Base-by-base conservation (phyloP, 352 stramenopile genomes). In the Pythium chondricola region DNA sequence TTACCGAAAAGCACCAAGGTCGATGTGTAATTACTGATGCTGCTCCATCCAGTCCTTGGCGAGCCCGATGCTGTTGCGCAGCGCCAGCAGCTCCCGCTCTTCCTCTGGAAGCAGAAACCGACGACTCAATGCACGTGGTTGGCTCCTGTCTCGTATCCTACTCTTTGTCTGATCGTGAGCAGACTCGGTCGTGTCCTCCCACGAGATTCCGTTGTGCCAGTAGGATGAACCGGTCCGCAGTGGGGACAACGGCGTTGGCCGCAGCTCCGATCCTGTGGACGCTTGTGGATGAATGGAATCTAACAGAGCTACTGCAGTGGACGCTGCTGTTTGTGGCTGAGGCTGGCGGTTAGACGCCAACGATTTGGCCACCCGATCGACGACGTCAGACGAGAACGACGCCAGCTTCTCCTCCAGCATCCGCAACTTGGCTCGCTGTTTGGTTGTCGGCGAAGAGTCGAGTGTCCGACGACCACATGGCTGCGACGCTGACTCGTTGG, bases 41-140 rank as follows among this genome's bases (percentile, higher is more conserved):
- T 48, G 36, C 18, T 68, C 68, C 52, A 88, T 90, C 79, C 72
- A 86, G 52, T 83, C 66, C 42, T 79, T 85, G 8, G 75, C 76
- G 2, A 81, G 59, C 0, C 74, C 74, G 42, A 88, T 85, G 36
- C 74, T 82, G 47, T 80, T 68, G 27, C 63, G 60, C 16, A 90
- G 47, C 36, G 50, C 41, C 0, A 48, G 56, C 21, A 90, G 61
- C 52, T 86, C 74, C 39, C 56, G 42, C 44, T 82, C 73, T 55
- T 88, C 74, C 33, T 83, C 69, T 3, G 71, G 73, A 22, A 56
- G 62, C 32, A 90, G 53, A 43, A 78, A 90, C n/a, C 72, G 64
- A 18, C 61, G 61, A 24, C 32, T 63, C 16, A 63, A 32, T 18
- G 16, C 4, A 6, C 26, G 32, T 33, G 13, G 8, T 33, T 13